A percentile compares a stretch with the other conserved stretches of the same genome.
Conservation (phyloP, 108 stramenopile species). For the Epipyxis sp. region DNA sequence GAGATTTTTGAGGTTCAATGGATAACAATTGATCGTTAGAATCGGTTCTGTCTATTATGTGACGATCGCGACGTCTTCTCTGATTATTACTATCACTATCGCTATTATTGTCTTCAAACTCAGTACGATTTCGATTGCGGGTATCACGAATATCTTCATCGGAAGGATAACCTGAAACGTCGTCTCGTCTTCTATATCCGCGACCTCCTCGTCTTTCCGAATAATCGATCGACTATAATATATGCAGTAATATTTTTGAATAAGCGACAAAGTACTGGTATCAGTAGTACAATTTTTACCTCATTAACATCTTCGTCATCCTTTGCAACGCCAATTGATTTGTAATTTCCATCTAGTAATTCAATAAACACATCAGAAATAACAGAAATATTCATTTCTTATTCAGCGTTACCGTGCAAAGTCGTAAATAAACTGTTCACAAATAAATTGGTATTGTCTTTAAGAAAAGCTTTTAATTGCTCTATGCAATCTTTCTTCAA, state of each 20-base stretch:
- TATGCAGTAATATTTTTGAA: not conserved
- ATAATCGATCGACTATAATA: not conserved
- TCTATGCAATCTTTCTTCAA: not conserved
- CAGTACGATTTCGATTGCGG: not conserved
- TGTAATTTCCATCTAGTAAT: not conserved
- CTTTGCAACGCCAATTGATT: not conserved
- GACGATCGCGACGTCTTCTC: not conserved
- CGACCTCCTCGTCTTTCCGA: not conserved
- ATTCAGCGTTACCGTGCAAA: slow-evolving; percentile 4
- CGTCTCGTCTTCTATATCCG: not conserved
- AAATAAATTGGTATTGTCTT: not conserved
- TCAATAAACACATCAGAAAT: not conserved
- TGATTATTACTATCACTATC: not conserved
- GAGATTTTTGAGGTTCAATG: not conserved
- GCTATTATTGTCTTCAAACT: not conserved
- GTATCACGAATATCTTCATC: too few relatives aligned
- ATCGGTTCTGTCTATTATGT: too few relatives aligned
- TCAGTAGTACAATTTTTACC: not conserved
- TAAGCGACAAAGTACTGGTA: not conserved
- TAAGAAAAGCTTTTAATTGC: not conserved
- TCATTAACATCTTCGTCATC: not conserved
- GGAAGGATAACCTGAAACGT: not conserved
- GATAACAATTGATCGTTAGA: not conserved
- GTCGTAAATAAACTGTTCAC: not conserved
- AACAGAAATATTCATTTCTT: not conserved